Percentiles rank a stretch among this genome's conserved stretches.
These are phyloP conservation scores for Blastobotrys americana DNA, from an alignment of 805 yeast genomes.

Conservation along the genomic window DNA sequence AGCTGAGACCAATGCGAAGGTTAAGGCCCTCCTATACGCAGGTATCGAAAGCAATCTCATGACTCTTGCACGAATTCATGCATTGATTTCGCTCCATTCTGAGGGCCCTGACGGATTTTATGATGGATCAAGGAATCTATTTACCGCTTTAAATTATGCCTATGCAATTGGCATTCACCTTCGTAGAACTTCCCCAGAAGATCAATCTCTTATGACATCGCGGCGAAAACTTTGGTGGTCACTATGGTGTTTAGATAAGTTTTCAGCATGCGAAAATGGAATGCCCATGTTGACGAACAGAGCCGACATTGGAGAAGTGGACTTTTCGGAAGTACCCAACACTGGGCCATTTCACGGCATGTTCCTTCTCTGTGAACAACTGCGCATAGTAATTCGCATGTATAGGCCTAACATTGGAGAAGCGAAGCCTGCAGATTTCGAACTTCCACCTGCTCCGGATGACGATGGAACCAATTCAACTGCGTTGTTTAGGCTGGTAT, in stretches of 20 bases:
- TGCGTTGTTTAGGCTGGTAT: conserved; percentile 20
- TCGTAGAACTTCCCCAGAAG: conserved; percentile 19
- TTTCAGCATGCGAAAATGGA: conserved; percentile 31
- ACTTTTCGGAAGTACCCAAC: conserved; percentile 15
- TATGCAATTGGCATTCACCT: conserved; percentile 31
- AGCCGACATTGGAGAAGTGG: conserved; percentile 29
- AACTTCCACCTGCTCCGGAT: not conserved
- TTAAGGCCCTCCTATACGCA: conserved; percentile 30
- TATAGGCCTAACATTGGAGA: conserved; percentile 29
- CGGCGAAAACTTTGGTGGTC: conserved; percentile 31
- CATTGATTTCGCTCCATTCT: conserved; percentile 30
- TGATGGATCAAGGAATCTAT: conserved; percentile 27
- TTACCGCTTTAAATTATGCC: conserved; percentile 32
- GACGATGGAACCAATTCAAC: conserved; percentile 12
- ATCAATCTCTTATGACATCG: conserved; percentile 17
- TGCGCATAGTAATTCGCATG: conserved; percentile 32
- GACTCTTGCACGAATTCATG: conserved; percentile 28
- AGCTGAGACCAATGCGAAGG: conserved; percentile 22
- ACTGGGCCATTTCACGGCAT: conserved; percentile 22
- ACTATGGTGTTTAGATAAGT: conserved; percentile 32
- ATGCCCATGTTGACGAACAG: conserved; percentile 30
- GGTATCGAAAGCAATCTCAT: conserved; percentile 31
- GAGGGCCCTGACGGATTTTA: conserved; percentile 32
- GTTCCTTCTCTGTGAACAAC: conserved; percentile 20
- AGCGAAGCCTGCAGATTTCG: not conserved